Base-by-base conservation (phyloP, 129 eudicot species). In the Oenanthe sinensis region DNA sequence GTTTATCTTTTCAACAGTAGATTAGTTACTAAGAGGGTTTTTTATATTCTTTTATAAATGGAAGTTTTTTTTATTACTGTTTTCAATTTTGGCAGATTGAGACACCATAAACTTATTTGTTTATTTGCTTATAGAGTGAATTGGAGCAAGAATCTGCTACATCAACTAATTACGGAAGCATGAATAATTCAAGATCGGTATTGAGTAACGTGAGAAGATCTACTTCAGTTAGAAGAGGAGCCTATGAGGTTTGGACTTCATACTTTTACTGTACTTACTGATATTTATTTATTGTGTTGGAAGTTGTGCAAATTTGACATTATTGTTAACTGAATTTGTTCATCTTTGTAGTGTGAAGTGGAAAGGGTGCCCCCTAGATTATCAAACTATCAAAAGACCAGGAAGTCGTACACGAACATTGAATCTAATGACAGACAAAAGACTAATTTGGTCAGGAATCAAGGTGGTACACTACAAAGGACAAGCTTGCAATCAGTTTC, bases 291-390 rank as follows among this genome's bases (percentile, higher is more conserved):
- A 10, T 17, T 24, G 14, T 40, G 43, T 68, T 11, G 4, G 12
- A 13, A n/a, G n/a, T n/a, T 49, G 28, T 24, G 4, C 4, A 19
- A n/a, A 47, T 20, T 24, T 69, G 75, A 71, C 45, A 42, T 71
- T 42, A 39, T 48, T 7, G 12, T 55, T 17, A 44, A 44, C 19
- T 71, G 19, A 50, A 45, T 71, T 63, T 62, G 17, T 22, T 37
- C 54, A 33, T 48, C 70, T 48, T 26, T 39, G 44, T 81, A 89
- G 90, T 85, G 82, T 86, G 89, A 87, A 71, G 84, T 71, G 43
- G 91, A 85, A 80, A 85, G 73, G 71, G 87, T 83, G 44, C 72
- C 85, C 70, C 69, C 76, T 71, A 62, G 36, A 42, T 42, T 75
- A 26, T 33, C 71, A 10, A 30, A 50, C 47, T 68, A 79, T 83